Base-by-base conservation (phyloP, 176 grass and related monocot genomes). In the Phoenix dactylifera region DNA sequence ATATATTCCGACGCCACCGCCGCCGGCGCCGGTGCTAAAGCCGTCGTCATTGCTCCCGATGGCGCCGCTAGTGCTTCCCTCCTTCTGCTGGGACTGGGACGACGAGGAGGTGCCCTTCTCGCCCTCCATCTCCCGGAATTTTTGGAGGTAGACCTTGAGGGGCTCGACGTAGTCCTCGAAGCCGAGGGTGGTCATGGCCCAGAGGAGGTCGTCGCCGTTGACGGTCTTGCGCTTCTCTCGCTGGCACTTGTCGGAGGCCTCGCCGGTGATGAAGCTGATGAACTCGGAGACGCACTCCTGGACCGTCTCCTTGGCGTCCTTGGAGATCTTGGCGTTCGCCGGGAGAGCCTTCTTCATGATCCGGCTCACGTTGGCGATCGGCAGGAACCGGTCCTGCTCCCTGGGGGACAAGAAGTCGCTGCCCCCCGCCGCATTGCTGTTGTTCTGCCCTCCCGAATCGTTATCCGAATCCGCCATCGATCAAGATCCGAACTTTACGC, bases 221-320 rank as follows among this genome's bases (percentile, higher is more conserved):
- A 97, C 83, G 75, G 93, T 97, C 87, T 97, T 97, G 58, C 93
- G 86, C 84, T 97, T 97, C 84, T 97, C 93, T 0, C 87, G 80
- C 66, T 87, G 83, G 74, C 93, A 97, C 87, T 97, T 97, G 81
- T 97, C 93, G 60, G 93, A 97, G 48, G 93, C 93, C 80, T 97
- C 93, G 2, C 92, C 87, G 28, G 93, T 97, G 72, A 97, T 78
- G 84, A 97, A 97, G 73, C 87, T 91, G 84, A 97, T 97, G 93
- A 97, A 97, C 73, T 97, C 93, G 2, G 93, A 97, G n/a, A 97
- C 93, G 65, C 93, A 97, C 87, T 97, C 93, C 73, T 97, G 93
- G 65, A 91, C 81, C 54, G 87, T 97, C 87, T 97, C 93, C 87
- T 97, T 97, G 54, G 93, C 87, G 69, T 97, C 93, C 84, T 97